phyloP scores from a whole-genome alignment of 2,329 filamentous ascomycete genomes.

The Raffaelea arxii region DNA sequence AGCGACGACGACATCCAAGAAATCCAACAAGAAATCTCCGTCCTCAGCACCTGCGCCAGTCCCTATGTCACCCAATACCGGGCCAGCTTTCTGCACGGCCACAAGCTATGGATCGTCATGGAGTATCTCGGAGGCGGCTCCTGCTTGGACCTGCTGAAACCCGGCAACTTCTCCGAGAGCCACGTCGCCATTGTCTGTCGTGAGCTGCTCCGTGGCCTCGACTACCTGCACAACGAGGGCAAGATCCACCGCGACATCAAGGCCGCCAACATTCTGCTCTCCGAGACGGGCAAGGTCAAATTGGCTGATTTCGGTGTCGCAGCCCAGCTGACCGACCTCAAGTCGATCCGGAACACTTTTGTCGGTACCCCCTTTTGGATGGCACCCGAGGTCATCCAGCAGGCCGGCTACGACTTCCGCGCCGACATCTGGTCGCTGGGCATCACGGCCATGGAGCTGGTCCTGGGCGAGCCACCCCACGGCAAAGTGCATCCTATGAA shows the following conservation, averaged over 20 bases:
- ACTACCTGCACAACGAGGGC: slow-evolving; percentile 87
- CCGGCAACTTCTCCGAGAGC: slow-evolving; percentile 74
- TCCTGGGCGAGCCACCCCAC: slow-evolving; percentile 80
- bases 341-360: slow-evolving; percentile 94
- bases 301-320: slow-evolving; percentile 95
- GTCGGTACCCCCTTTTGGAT: slow-evolving; percentile 98
- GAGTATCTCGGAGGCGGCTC: slow-evolving; percentile 93
- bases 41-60: slow-evolving; percentile 90
- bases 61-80: slow-evolving; percentile 94
- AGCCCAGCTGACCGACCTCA: slow-evolving; percentile 93
- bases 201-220: slow-evolving; percentile 78
- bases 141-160: slow-evolving; percentile 87
- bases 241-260: slow-evolving; percentile 98
- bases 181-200: slow-evolving; percentile 93
- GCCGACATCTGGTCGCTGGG: slow-evolving; percentile 90
- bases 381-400: slow-evolving; percentile 89
- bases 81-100: slow-evolving; percentile 87
- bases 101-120: slow-evolving; percentile 99
- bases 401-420: slow-evolving; percentile 75
- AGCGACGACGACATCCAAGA: slow-evolving; percentile 98
- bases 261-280: slow-evolving; percentile 91
- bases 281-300: slow-evolving; percentile 83
- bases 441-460: slow-evolving; percentile 85
- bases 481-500: slow-evolving; percentile 87
- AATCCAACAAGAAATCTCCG: slow-evolving; percentile 93